These are phyloP conservation scores for Litchi chinensis DNA, from an alignment of 345 rosid genomes.

Conservation along the genomic window DNA sequence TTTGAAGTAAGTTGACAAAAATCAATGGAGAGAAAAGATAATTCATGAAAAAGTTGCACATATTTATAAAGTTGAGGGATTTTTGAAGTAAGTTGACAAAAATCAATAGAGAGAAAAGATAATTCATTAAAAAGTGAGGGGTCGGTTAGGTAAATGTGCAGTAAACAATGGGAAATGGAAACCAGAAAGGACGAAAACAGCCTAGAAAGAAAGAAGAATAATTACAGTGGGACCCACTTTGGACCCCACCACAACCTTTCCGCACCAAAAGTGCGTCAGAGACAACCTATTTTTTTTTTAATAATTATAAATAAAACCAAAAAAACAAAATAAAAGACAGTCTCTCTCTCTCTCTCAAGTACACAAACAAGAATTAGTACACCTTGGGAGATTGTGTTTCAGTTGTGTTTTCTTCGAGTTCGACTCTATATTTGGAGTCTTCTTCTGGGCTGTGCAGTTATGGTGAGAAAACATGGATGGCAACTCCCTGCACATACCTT, in stretches of 20 bases:
- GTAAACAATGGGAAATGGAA: not conserved
- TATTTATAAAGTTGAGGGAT: no score
- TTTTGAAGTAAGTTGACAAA: no score
- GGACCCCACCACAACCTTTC: not conserved
- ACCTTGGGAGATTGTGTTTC: not conserved
- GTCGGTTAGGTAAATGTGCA: no score
- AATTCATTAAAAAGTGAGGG: no score
- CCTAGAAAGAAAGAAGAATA: not conserved
- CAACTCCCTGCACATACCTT: slow-evolving; percentile 95
- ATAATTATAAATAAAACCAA: no score
- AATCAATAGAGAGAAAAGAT: no score
- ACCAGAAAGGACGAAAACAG: not conserved
- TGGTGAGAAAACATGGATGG: slow-evolving; percentile 99
- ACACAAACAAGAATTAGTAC: not conserved
- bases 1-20: no score
- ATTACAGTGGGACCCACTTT: not conserved
- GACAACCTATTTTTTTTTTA: no score
- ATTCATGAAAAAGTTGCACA: no score
- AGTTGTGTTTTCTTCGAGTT: not conserved
- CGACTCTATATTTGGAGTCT: not conserved
- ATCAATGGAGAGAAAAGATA: no score
- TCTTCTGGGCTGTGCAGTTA: slow-evolving; percentile 32
- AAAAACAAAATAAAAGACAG: not conserved
- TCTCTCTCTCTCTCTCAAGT: not conserved
- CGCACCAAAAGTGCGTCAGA: not conserved